Evolutionary conservation across 768 basidiomycete species (phyloP), one percentile per base, ranked within the genome.

Genomic region (Mycena olivaceomarginata): DNA sequence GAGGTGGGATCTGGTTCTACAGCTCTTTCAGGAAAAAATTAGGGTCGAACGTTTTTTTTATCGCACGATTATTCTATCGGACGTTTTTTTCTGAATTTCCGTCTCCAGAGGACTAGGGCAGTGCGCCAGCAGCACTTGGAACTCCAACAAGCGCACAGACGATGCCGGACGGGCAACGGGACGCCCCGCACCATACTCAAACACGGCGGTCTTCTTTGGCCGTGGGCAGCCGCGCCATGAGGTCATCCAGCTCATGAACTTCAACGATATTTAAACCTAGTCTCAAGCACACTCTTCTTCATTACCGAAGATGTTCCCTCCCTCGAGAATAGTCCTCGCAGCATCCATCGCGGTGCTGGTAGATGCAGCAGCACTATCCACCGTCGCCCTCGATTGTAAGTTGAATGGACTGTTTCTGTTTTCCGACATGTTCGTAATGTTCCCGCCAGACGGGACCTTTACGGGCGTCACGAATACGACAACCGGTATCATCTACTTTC

Each of bases 401-500:
- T 31, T 3, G 31, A 31, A 31, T 70, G 31, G 3, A 15, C n/a
- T 20, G 41, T 16, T 41, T 25, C 10, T 31, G 31, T 31, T 4
- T 31, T 31, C 31, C 31, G 31, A 31, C 4, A 40, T 9, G 11
- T 40, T 43, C 11, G n/a, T 43, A 2, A 64, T 64, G 25, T 43
- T 25, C 41, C 45, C 6, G 41, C 37, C 48, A 74, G 73, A 89
- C 79, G 87, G 85, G 2, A 85, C 86, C 1, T 88, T 88, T 67
- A 83, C 80, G 18, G 87, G 87, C 9, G 25, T 82, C 15, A 70
- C 71, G 25, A 82, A 88, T 72, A 74, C 80, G 13, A 79, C 82
- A 20, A 83, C 79, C 39, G 82, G 88, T 1, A 83, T 88, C 13
- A 84, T 83, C 3, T 86, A 83, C 20, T 89, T 86, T 78, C 81